Evolutionary conservation across 202 grass and related monocot genomes (phyloP).

Genomic region (Zoysia matrella): DNA sequence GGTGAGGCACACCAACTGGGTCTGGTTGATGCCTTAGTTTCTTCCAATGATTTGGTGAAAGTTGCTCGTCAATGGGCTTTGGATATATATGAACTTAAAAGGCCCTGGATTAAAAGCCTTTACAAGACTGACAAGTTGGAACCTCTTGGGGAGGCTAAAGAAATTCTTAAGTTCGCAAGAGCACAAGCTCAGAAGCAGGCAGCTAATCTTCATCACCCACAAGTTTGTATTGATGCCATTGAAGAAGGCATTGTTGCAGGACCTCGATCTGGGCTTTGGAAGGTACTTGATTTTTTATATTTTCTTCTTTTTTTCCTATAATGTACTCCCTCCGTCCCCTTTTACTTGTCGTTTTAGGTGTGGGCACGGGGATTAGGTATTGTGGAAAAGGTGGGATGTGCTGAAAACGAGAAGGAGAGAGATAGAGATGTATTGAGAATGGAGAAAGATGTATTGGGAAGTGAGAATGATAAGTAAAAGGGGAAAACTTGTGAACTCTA

Average conservation of each 20-base stretch:
- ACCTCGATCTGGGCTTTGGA: constrained; percentile 73
- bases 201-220: constrained; percentile 73
- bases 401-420: too few species aligned
- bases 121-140: constrained; percentile 85
- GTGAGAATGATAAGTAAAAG: too few species aligned
- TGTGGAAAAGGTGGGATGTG: too few species aligned
- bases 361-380: too few species aligned
- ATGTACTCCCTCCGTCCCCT: too few species aligned
- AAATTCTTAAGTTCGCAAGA: constrained; percentile 91
- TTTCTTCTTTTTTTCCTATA: background rate
- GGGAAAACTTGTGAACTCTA: too few species aligned
- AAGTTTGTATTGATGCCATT: constrained; percentile 83
- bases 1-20: constrained; percentile 72
- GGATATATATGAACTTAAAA: constrained; percentile 75
- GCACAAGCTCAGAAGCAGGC: constrained; percentile 70
- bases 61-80: constrained; percentile 73
- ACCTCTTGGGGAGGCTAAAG: constrained; percentile 68
- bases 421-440: too few species aligned
- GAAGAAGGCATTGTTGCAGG: constrained; percentile 86
- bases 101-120: constrained; percentile 77
- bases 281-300: constrained; percentile 56
- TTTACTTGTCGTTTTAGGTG: background rate
- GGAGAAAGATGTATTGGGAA: too few species aligned
- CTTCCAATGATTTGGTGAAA: constrained; percentile 72
- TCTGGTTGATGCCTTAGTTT: constrained; percentile 82